Conservation (phyloP, 768 basidiomycete genomes). For the Pleurotus platypus region DNA sequence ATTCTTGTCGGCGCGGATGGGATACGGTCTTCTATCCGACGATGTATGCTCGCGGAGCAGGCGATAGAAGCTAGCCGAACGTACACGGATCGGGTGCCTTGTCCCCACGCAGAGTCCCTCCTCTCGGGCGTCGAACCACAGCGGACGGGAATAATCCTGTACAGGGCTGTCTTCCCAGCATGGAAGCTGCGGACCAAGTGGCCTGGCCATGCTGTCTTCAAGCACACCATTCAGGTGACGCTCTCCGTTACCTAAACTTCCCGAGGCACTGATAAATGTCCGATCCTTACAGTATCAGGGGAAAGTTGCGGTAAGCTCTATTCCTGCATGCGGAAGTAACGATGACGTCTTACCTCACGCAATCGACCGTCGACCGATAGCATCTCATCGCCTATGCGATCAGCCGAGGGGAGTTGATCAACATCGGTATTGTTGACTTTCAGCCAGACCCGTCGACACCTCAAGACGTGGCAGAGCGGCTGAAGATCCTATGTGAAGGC, state of each 20-base stretch:
- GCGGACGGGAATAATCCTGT: constrained; percentile 59
- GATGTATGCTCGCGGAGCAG: constrained; percentile 33
- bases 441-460: background rate
- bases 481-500: background rate
- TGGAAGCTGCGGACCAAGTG: background rate
- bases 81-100: constrained; percentile 31
- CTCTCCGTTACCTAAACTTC: background rate
- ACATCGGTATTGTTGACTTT: background rate
- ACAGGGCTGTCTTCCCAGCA: constrained; percentile 18
- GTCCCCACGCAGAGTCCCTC: constrained; percentile 17
- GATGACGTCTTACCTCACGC: no score
- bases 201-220: background rate
- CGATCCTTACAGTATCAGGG: background rate
- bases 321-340: no score
- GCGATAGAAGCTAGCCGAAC: constrained; percentile 20
- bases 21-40: constrained; percentile 52
- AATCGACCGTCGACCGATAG: background rate
- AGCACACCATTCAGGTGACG: background rate
- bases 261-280: background rate
- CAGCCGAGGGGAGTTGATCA: background rate
- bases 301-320: background rate
- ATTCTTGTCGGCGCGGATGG: constrained; percentile 70
- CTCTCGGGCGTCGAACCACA: constrained; percentile 44
- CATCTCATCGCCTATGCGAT: background rate
- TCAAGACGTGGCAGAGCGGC: background rate